A percentile compares a stretch with the other conserved stretches of the same genome.
Evolutionary conservation across 2,329 filamentous ascomycete species (phyloP).

Genomic region (Exophiala bonariae): DNA sequence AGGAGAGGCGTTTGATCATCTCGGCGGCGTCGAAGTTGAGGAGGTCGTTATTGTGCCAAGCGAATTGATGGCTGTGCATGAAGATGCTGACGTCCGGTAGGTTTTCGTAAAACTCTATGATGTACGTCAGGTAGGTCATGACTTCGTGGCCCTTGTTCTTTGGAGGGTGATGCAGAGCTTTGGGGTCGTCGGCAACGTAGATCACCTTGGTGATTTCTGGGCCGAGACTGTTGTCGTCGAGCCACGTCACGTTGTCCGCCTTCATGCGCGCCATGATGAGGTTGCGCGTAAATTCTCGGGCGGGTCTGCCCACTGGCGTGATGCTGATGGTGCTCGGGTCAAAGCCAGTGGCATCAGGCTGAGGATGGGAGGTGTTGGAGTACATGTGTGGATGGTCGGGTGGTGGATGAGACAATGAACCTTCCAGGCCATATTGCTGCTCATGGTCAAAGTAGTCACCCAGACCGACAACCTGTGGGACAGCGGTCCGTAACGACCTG

Average conservation of each 20-base stretch:
- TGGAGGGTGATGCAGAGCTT: conserved; percentile 51
- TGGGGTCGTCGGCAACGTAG: conserved; percentile 55
- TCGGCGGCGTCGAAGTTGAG: conserved; percentile 51
- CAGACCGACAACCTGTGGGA: conserved; percentile 39
- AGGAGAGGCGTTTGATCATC: conserved; percentile 53
- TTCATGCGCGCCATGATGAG: conserved; percentile 56
- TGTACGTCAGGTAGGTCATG: conserved; percentile 63
- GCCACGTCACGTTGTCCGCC: conserved; percentile 53
- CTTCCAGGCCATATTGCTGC: conserved; percentile 3
- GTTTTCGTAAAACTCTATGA: conserved; percentile 62
- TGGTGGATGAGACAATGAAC: conserved; percentile 1
- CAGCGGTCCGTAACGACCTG: conserved; percentile 15
- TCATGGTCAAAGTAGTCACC: conserved; percentile 31
- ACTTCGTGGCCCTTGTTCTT: conserved; percentile 64
- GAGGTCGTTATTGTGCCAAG: conserved; percentile 62
- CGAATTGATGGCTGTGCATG: conserved; percentile 57
- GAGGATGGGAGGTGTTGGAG: conserved; percentile 4
- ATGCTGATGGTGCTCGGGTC: conserved; percentile 9
- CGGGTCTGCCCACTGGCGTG: conserved; percentile 39
- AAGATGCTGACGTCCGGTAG: conserved; percentile 61
- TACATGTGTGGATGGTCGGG: conserved; percentile 2
- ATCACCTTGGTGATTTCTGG: conserved; percentile 49
- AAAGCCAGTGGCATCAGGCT: conserved; percentile 17
- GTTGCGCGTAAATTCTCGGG: conserved; percentile 52
- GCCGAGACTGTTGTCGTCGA: conserved; percentile 47